Evolutionary conservation across 176 grass and related monocot genomes (phyloP).

Genomic region (Tillandsia leiboldiana): DNA sequence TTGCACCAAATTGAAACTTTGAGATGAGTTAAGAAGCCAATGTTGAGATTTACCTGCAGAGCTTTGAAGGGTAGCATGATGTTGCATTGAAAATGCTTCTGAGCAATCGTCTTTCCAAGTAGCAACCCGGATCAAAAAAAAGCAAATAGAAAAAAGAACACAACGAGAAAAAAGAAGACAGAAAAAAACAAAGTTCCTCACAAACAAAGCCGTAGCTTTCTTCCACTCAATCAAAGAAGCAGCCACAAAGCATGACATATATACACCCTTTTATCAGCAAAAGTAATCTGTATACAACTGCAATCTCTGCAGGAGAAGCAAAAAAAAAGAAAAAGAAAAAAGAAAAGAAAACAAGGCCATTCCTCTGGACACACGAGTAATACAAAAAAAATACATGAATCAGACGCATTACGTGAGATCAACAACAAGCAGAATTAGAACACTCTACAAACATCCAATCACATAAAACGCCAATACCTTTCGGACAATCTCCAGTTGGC

Average conservation of each 20-base stretch:
- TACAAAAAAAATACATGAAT: neutral
- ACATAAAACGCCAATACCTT: neutral
- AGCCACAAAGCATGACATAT: neutral
- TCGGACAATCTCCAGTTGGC: neutral
- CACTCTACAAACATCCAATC: neutral
- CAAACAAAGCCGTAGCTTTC: neutral
- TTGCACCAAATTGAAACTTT: too few relatives aligned
- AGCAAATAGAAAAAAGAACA: too few relatives aligned
- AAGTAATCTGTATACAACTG: constrained; percentile 1
- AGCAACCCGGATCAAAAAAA: too few relatives aligned
- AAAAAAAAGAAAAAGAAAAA: too few relatives aligned
- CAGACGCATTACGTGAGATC: neutral
- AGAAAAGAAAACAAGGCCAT: neutral
- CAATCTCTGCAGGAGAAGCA: neutral
- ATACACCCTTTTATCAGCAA: neutral
- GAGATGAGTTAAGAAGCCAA: too few relatives aligned
- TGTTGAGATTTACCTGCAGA: too few relatives aligned
- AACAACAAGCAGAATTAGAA: constrained; percentile 6
- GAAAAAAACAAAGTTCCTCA: neutral
- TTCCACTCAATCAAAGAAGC: neutral
- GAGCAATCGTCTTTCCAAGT: too few relatives aligned
- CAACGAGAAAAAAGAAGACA: neutral
- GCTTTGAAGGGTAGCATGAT: too few relatives aligned
- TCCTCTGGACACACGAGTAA: neutral
- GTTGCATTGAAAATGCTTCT: too few relatives aligned